Percentiles rank a stretch among this genome's conserved stretches.
phyloP scores from a whole-genome alignment of 1,284 basidiomycete genomes.

The Moesziomyces globuligerus region DNA sequence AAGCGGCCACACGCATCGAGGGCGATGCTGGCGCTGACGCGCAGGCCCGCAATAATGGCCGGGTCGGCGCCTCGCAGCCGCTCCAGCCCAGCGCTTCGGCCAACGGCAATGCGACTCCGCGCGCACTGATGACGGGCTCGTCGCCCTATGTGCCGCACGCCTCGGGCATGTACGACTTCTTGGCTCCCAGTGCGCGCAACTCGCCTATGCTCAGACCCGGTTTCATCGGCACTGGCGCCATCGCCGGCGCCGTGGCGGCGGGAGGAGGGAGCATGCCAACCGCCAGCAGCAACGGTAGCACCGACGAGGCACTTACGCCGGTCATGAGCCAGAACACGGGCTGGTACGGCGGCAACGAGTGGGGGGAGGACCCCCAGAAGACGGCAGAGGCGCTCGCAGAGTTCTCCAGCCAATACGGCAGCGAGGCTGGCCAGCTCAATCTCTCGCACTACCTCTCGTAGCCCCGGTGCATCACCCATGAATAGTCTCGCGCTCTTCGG shows the following conservation, averaged over 20 bases:
- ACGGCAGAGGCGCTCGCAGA: slow-evolving; percentile 46
- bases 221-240: slow-evolving; percentile 1
- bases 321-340: slow-evolving; percentile 42
- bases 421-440: slow-evolving; percentile 31
- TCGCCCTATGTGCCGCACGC: slow-evolving; percentile 45
- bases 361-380: slow-evolving; percentile 51
- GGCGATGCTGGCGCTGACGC: slow-evolving; percentile 11
- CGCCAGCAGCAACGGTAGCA: slow-evolving; percentile 46
- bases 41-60: slow-evolving; percentile 16
- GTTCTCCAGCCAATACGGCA: slow-evolving; percentile 37
- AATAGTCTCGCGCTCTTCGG: background rate
- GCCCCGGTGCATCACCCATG: background rate
- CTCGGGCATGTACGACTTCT: slow-evolving; percentile 45
- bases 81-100: slow-evolving; percentile 34
- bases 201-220: slow-evolving; percentile 40
- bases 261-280: slow-evolving; percentile 11
- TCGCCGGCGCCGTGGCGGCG: background rate
- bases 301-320: slow-evolving; percentile 44
- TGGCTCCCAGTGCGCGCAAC: slow-evolving; percentile 45
- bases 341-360: slow-evolving; percentile 42
- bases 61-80: slow-evolving; percentile 14
- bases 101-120: slow-evolving; percentile 40
- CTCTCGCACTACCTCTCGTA: slow-evolving; percentile 41
- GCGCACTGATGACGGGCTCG: slow-evolving; percentile 22
- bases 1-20: slow-evolving; percentile 18